Conservation (phyloP, 768 basidiomycete species). For the Auriscalpium orientale region DNA sequence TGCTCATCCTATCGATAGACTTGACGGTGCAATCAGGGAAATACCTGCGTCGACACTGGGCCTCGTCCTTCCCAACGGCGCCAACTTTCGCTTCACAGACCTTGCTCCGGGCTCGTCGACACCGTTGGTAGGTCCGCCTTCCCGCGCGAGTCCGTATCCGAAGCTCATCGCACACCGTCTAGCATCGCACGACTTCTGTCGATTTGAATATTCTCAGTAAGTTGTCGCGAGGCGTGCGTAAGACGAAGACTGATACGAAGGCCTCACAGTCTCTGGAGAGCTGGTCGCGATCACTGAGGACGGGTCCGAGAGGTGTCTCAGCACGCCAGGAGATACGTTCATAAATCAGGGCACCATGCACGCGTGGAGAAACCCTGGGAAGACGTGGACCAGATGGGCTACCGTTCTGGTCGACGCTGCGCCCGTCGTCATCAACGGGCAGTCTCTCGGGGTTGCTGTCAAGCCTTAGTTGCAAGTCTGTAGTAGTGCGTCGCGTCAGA, state of each 20-base stretch:
- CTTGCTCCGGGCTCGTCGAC: constrained; percentile 43
- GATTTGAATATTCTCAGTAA: constrained; percentile 55
- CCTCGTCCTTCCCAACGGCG: constrained; percentile 36
- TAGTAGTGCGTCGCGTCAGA: not conserved
- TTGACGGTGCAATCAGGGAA: constrained; percentile 41
- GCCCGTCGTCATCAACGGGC: constrained; percentile 40
- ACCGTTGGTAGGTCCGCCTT: constrained; percentile 34
- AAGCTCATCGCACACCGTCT: constrained; percentile 23
- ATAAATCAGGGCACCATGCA: constrained; percentile 54
- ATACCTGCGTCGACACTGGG: constrained; percentile 31
- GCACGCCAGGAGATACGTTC: constrained; percentile 48
- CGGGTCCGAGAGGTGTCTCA: constrained; percentile 43
- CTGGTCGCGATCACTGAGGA: constrained; percentile 50
- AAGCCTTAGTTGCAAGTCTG: not conserved
- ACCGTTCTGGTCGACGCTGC: constrained; percentile 47
- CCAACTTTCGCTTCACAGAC: constrained; percentile 45
- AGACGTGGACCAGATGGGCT: constrained; percentile 44
- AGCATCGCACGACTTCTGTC: constrained; percentile 45
- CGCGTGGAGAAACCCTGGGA: constrained; percentile 53
- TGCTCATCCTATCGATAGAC: constrained; percentile 22
- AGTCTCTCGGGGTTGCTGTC: constrained; percentile 25
- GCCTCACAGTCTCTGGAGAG: constrained; percentile 41
- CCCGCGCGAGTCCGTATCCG: not conserved
- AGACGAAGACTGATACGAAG: not conserved
- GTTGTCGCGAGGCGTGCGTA: constrained; percentile 8